Base-by-base conservation (phyloP, 139 green algal species). In the Bryopsis sp. region DNA sequence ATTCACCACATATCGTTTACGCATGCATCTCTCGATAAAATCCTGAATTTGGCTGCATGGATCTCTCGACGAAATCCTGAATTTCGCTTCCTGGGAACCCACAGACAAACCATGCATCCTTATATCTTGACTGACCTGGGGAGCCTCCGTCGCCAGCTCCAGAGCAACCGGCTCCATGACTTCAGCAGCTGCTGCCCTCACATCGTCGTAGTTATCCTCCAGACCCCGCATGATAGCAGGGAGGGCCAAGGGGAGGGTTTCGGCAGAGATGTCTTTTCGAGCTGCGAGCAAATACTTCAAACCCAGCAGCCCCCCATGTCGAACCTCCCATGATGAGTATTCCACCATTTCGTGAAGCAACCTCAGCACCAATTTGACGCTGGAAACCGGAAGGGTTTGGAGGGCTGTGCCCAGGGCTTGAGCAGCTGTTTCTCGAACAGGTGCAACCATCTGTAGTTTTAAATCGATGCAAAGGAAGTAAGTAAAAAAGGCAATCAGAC, bases 361-460 rank as follows among this genome's bases (percentile, higher is more conserved):
- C 26, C 24, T 26, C 65, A 92, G 65, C 69, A 92, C 68, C 2
- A n/a, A 28, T 19, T 72, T 46, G 48, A 91, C 71, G 47, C 34
- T 64, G 2, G 37, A 47, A 2, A 43, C 37, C 22, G 48, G 5
- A 19, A 91, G 64, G 7, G 74, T 43, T 39, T 72, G 72, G 58
- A 85, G 35, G 0, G 82, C 81, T 8, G 83, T 78, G 31, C 87
- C 94, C 48, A 99, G 79, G 15, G 89, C 92, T 79, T 99, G 94
- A 11, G 89, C 92, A 3, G 85, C 84, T 8, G 93, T 97, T 82
- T 99, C 94, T 19, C 92, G 77, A 35, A 97, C 90, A 0, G 92
- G 92, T 1, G 88, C 91, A 35, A 95, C 89, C 31, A 90, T 90
- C 81, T 89, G 79, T 15, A 24, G 24, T n/a, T n/a, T n/a, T n/a